Conservation (phyloP, 2,329 filamentous ascomycete species). For the Gremmenia infestans region DNA sequence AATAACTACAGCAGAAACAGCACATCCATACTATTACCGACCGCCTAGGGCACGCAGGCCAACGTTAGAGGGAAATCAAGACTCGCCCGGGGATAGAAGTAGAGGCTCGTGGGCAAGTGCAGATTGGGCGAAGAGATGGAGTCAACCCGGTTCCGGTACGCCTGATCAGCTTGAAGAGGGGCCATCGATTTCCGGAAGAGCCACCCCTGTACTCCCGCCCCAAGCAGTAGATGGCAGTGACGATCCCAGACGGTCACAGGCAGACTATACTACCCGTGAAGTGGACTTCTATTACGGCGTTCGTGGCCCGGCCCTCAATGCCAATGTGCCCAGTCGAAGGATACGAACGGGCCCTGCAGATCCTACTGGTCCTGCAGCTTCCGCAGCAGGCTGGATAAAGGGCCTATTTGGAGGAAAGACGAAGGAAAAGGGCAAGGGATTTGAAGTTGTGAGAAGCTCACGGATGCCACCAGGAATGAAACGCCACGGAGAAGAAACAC, state of each 20-base stretch:
- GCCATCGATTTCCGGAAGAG: constrained; percentile 38
- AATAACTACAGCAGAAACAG: constrained; percentile 45
- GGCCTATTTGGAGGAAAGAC: constrained; percentile 75
- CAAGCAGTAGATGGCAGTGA: constrained; percentile 20
- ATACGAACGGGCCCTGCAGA: constrained; percentile 92
- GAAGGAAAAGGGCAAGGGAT: constrained; percentile 93
- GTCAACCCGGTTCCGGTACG: constrained; percentile 26
- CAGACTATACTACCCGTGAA: constrained; percentile 89
- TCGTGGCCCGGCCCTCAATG: constrained; percentile 79
- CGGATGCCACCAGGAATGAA: constrained; percentile 76
- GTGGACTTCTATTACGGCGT: constrained; percentile 97
- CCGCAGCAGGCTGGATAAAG: constrained; percentile 85
- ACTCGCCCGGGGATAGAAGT: constrained; percentile 35
- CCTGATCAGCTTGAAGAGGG: constrained; percentile 40
- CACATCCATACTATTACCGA: constrained; percentile 77
- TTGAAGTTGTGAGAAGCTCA: constrained; percentile 89
- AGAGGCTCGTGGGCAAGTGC: constrained; percentile 41
- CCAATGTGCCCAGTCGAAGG: constrained; percentile 74
- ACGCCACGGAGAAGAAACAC: constrained; percentile 59
- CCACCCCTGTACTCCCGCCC: constrained; percentile 43
- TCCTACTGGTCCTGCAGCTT: constrained; percentile 85
- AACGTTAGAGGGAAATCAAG: constrained; percentile 45
- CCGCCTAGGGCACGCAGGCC: constrained; percentile 69
- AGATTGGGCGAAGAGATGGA: constrained; percentile 39
- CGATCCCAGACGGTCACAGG: constrained; percentile 39